Percentiles rank a stretch among this genome's conserved stretches.
Evolutionary conservation across 2,329 filamentous ascomycete genomes (phyloP).

Genomic region (Alternaria angustiovoidea): DNA sequence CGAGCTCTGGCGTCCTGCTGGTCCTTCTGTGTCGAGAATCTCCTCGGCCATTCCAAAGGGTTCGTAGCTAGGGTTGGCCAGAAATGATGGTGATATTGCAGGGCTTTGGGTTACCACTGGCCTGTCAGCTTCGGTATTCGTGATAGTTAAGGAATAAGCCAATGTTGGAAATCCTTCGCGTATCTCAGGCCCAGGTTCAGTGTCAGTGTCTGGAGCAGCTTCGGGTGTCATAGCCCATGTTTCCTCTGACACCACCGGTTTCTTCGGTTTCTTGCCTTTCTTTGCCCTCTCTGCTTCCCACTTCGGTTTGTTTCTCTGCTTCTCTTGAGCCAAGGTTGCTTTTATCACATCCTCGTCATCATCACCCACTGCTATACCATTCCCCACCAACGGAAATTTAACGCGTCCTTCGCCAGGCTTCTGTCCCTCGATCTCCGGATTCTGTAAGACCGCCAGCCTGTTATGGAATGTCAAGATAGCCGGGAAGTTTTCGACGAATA

Average conservation of each 20-base stretch:
- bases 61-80: not conserved
- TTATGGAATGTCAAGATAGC: not conserved
- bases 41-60: not conserved
- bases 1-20: not conserved
- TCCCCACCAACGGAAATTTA: not conserved
- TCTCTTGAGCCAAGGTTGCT: not conserved
- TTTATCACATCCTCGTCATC: not conserved
- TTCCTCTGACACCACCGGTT: not conserved
- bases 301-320: not conserved
- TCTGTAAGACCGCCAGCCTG: not conserved
- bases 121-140: not conserved
- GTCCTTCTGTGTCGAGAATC: not conserved
- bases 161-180: not conserved
- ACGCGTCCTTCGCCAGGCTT: not conserved
- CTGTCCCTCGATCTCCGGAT: not conserved
- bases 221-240: not conserved
- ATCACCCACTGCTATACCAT: not conserved
- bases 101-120: not conserved
- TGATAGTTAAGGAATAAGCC: not conserved
- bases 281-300: not conserved
- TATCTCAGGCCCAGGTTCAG: too few relatives aligned
- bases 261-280: not conserved
- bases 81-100: not conserved
- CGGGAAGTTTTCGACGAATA: not conserved
- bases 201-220: accelerated